These are phyloP conservation scores for Candida dubliniensis DNA, from an alignment of 1,139 yeast genomes.

Conservation along the genomic window DNA sequence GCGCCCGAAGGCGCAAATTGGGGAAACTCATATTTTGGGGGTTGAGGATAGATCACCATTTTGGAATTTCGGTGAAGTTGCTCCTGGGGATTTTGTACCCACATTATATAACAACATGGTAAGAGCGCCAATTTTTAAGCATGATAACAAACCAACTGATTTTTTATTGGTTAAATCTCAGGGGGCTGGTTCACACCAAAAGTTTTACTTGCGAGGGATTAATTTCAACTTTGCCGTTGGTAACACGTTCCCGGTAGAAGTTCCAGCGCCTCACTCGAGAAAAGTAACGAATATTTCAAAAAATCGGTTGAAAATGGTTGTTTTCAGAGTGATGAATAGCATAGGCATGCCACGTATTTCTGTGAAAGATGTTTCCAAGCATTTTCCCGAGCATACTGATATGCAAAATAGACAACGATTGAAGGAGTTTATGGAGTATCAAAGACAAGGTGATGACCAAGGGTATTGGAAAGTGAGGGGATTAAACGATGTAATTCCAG, in stretches of 20 bases:
- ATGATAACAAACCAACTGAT: conserved; percentile 76
- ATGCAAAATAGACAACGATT: conserved; percentile 95
- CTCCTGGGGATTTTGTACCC: conserved; percentile 91
- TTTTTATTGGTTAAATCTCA: conserved; percentile 78
- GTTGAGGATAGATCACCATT: conserved; percentile 95
- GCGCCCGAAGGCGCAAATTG: conserved; percentile 85
- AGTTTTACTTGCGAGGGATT: conserved; percentile 56
- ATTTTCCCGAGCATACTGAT: conserved; percentile 96
- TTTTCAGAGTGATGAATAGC: conserved; percentile 80
- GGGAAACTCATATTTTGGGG: conserved; percentile 94
- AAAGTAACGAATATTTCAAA: conserved; percentile 93
- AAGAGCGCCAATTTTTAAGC: conserved; percentile 91
- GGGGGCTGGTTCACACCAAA: conserved; percentile 69
- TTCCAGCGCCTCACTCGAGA: conserved; percentile 97
- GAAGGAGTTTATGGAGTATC: conserved; percentile 98
- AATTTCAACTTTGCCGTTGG: conserved; percentile 85
- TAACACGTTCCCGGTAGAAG: conserved; percentile 89
- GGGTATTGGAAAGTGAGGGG: conserved; percentile 92
- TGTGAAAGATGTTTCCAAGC: conserved; percentile 85
- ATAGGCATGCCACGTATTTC: conserved; percentile 73
- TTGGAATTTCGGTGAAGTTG: conserved; percentile 98
- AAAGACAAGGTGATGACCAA: conserved; percentile 91
- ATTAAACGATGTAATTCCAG: conserved; percentile 58
- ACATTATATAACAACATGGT: conserved; percentile 88
- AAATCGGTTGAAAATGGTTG: conserved; percentile 90